Percentiles rank a stretch among this genome's conserved stretches.
These are phyloP conservation scores for Gaultheria prostrata DNA, from an alignment of 148 eudicot species.

Conservation along the genomic window DNA sequence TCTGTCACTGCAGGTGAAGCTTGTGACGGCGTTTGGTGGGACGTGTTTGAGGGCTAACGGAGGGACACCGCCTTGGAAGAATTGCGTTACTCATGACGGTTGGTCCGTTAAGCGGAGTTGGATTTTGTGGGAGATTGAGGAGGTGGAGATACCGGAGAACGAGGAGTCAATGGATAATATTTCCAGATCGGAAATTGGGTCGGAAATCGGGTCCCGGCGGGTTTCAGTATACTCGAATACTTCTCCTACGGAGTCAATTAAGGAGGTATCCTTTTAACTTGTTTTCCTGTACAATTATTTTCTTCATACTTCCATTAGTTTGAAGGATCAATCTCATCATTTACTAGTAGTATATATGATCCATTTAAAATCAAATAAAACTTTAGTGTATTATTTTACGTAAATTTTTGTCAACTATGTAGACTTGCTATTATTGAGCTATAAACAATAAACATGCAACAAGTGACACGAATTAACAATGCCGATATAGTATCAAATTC, in stretches of 20 bases:
- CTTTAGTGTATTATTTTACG: neutral
- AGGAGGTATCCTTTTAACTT: slow-evolving; percentile 36
- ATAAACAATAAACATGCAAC: too few species aligned
- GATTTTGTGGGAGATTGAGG: slow-evolving; percentile 71
- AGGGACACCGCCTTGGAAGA: slow-evolving; percentile 79
- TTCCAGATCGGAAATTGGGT: slow-evolving; percentile 37
- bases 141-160: slow-evolving; percentile 45
- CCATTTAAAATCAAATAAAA: too few species aligned
- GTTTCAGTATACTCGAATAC: slow-evolving; percentile 25
- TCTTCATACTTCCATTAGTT: neutral
- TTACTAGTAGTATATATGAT: neutral
- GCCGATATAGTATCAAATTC: too few species aligned
- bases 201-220: slow-evolving; percentile 33
- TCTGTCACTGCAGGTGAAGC: slow-evolving; percentile 9
- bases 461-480: too few species aligned
- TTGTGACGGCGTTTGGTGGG: slow-evolving; percentile 39
- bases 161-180: slow-evolving; percentile 26
- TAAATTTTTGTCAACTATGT: neutral
- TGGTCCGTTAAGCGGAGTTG: slow-evolving; percentile 41
- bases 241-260: slow-evolving; percentile 27
- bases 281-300: neutral
- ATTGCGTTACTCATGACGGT: slow-evolving; percentile 64
- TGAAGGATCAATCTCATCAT: too few species aligned
- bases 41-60: slow-evolving; percentile 68
- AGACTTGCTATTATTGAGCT: too few species aligned